phyloP scores from a whole-genome alignment of 1,139 yeast genomes.

The Komagataea norvegica region DNA sequence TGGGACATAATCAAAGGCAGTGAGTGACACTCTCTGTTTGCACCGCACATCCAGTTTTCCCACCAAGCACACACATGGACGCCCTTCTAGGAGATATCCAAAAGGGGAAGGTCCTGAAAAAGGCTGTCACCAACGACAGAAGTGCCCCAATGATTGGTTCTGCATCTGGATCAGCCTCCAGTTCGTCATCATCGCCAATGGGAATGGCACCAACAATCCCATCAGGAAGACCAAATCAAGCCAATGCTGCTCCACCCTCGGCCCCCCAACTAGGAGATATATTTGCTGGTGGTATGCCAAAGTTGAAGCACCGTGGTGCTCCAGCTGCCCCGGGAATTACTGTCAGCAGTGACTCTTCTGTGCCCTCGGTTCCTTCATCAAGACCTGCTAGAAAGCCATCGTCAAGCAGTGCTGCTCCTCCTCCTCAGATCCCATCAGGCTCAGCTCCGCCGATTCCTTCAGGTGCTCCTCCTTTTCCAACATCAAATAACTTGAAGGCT shows the following conservation, averaged over 20 bases:
- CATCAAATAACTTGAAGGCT: constrained; percentile 17
- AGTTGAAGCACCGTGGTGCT: constrained; percentile 52
- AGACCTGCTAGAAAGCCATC: constrained; percentile 11
- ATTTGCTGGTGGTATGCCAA: constrained; percentile 85
- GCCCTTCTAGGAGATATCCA: constrained; percentile 85
- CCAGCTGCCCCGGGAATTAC: constrained; percentile 21
- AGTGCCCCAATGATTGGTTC: constrained; percentile 47
- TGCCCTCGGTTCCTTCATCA: constrained; percentile 7
- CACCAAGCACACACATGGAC: too few relatives aligned
- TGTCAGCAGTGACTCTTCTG: constrained; percentile 10
- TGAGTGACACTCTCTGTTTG: too few relatives aligned
- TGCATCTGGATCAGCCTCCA: constrained; percentile 6
- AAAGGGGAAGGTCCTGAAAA: constrained; percentile 70
- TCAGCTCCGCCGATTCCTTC: constrained; percentile 30
- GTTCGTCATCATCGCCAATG: constrained; percentile 14
- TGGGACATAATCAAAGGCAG: too few relatives aligned
- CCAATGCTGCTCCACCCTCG: constrained; percentile 26
- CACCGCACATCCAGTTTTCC: too few relatives aligned
- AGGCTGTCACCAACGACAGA: constrained; percentile 70
- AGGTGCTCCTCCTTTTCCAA: constrained; percentile 30
- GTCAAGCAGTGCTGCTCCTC: constrained; percentile 4
- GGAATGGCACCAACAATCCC: constrained; percentile 16
- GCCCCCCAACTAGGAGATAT: constrained; percentile 62
- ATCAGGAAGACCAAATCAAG: constrained; percentile 8
- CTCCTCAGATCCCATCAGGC: constrained; percentile 30